Evolutionary conservation across 2,329 filamentous ascomycete genomes (phyloP).

Genomic region (Alternaria longipes): DNA sequence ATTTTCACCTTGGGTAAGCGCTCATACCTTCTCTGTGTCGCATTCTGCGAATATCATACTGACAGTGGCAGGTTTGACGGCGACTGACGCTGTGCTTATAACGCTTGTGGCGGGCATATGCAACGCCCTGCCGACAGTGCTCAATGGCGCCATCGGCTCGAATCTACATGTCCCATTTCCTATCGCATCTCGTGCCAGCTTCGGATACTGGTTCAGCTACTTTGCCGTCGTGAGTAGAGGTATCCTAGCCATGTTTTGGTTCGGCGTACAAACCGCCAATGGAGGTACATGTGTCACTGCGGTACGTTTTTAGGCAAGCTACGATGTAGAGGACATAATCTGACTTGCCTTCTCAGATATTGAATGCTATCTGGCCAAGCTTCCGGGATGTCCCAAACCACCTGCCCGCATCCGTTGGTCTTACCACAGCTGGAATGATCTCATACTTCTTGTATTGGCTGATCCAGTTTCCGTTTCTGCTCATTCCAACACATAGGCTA

Average conservation of each 20-base stretch:
- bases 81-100: slow-evolving; percentile 42
- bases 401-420: too few relatives aligned
- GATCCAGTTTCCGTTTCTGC: too few relatives aligned
- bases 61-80: slow-evolving; percentile 34
- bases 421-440: too few relatives aligned
- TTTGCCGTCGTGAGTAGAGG: slow-evolving; percentile 23
- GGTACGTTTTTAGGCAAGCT: too few relatives aligned
- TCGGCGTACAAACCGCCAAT: slow-evolving; percentile 21
- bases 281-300: slow-evolving; percentile 4
- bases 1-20: slow-evolving; percentile 59
- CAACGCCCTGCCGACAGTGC: slow-evolving; percentile 28
- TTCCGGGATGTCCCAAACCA: too few relatives aligned
- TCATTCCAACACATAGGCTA: too few relatives aligned
- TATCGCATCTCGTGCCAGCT: slow-evolving; percentile 17
- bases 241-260: slow-evolving; percentile 28
- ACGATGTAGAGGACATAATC: too few relatives aligned
- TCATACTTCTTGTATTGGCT: too few relatives aligned
- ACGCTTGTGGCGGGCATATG: slow-evolving; percentile 36
- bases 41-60: slow-evolving; percentile 17
- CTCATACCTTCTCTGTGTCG: slow-evolving; percentile 21
- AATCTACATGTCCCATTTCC: slow-evolving; percentile 25
- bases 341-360: too few relatives aligned
- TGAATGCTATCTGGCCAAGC: too few relatives aligned
- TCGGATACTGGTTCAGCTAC: slow-evolving; percentile 23
- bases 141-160: slow-evolving; percentile 32